Evolutionary conservation across 495 filamentous ascomycete genomes (phyloP).

Genomic region (Penicillium coprophilum): DNA sequence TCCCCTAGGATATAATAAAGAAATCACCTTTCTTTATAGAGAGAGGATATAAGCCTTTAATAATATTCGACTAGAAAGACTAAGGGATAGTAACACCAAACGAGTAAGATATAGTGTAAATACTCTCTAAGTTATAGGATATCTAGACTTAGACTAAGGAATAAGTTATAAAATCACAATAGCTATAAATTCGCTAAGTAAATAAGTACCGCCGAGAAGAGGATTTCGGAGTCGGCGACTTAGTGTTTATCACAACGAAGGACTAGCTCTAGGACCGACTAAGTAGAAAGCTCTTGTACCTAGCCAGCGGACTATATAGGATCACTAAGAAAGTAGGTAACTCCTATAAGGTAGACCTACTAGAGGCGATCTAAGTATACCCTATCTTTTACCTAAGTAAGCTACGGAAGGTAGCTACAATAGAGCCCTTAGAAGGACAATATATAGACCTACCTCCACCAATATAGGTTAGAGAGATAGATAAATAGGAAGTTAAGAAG

Average conservation of each 20-base stretch:
- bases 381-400: conserved; percentile 18
- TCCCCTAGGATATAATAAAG: not conserved
- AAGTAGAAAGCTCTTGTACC: too few species aligned
- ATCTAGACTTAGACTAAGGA: too few species aligned
- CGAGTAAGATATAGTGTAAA: too few species aligned
- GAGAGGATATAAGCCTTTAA: not conserved
- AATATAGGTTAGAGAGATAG: conserved; percentile 1
- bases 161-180: too few species aligned
- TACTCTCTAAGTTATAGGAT: too few species aligned
- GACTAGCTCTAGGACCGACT: too few species aligned
- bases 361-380: not conserved
- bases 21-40: not conserved
- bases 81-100: too few species aligned
- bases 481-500: conserved; percentile 16
- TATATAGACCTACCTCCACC: not conserved
- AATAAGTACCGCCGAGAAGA: too few species aligned
- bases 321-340: not conserved
- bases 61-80: not conserved
- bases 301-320: not conserved
- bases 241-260: too few species aligned
- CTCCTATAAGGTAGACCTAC: not conserved
- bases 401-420: not conserved
- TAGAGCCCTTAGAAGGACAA: not conserved
- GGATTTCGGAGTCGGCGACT: too few species aligned
- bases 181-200: too few species aligned